These are phyloP conservation scores for Syncephalastrum sp. DNA, from an alignment of 371 early-diverging fungal species.

Conservation along the genomic window DNA sequence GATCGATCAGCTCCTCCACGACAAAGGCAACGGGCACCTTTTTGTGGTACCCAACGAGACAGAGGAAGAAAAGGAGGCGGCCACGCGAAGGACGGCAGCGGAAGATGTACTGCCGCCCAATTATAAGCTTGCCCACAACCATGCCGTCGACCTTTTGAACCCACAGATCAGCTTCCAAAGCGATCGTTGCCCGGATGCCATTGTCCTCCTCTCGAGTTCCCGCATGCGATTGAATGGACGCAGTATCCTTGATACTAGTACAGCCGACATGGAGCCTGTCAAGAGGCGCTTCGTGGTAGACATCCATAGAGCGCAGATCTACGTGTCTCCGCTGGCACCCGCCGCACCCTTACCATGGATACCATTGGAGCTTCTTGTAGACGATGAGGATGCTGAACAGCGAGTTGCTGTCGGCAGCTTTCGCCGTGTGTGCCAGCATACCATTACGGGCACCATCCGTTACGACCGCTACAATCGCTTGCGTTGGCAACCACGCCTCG, in stretches of 20 bases:
- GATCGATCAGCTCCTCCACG: no score
- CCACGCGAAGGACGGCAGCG: conserved; percentile 3
- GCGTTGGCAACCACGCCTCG: conserved; percentile 24
- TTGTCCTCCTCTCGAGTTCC: neutral
- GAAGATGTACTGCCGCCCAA: conserved; percentile 10
- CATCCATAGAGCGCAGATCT: neutral
- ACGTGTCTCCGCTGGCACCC: no score
- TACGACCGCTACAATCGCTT: conserved; percentile 25
- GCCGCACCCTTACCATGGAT: conserved; percentile 67
- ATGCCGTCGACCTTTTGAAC: neutral
- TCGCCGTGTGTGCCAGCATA: conserved; percentile 21
- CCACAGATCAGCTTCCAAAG: neutral
- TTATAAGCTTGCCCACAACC: neutral
- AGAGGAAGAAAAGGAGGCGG: conserved; percentile 18
- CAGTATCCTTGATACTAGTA: neutral
- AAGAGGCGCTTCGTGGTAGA: conserved; percentile 1
- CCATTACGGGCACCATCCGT: conserved; percentile 5
- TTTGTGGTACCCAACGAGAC: conserved; percentile 55
- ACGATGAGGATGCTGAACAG: conserved; percentile 47
- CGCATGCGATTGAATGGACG: neutral
- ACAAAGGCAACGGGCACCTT: conserved; percentile 2
- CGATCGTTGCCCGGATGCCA: neutral
- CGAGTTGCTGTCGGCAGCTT: conserved; percentile 75
- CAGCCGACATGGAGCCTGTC: conserved; percentile 3
- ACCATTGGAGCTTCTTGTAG: conserved; percentile 78